Evolutionary conservation across 129 eudicot species (phyloP), one percentile per base, ranked within the genome.

Genomic region (Saposhnikovia divaricata): DNA sequence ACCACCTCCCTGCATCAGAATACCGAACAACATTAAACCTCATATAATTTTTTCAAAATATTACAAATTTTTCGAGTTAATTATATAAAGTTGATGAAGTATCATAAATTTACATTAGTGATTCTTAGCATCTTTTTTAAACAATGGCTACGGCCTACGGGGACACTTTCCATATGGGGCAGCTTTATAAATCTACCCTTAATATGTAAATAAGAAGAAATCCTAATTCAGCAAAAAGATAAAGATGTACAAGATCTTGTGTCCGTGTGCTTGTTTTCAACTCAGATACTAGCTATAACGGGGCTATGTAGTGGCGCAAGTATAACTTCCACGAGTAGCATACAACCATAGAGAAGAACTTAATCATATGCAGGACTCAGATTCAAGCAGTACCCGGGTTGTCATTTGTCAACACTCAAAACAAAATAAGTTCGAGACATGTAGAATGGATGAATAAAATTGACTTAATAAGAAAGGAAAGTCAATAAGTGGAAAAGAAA

Each of bases 1-100:
- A 76, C 99, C 99, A 83, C 99, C 99, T 81, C 99, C 99, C 99
- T 96, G 87, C 75, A 80, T 80, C 74, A 81, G 25, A 44, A 43
- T 57, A 48, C 76, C 51, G 39, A 48, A 68, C 14, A 74, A 47
- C 65, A 16, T 40, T 14, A 50, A 69, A 12, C 27, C 31, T 74
- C 59, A 45, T 14, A 12, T 73, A 66, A 79, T 80, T 69, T 8
- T 34, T 21, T 23, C 5, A 21, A 57, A 57, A n/a, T n/a, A 59
- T 59, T 15, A 63, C 70, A 68, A 34, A 40, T 2, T 40, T 15
- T 34, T 31, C 11, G 72, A 66, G 72, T 28, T 65, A 9, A 25
- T 31, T 34, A 34, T 25, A 5, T 66, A 2, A 11, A 28, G 40
- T 31, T 12, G 13, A 66, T 66, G 9, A 66, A 66, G 31, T 23